Percentiles rank a stretch among this genome's conserved stretches.
phyloP scores from a whole-genome alignment of 1,284 basidiomycete species.

The Malassezia obtusa region DNA sequence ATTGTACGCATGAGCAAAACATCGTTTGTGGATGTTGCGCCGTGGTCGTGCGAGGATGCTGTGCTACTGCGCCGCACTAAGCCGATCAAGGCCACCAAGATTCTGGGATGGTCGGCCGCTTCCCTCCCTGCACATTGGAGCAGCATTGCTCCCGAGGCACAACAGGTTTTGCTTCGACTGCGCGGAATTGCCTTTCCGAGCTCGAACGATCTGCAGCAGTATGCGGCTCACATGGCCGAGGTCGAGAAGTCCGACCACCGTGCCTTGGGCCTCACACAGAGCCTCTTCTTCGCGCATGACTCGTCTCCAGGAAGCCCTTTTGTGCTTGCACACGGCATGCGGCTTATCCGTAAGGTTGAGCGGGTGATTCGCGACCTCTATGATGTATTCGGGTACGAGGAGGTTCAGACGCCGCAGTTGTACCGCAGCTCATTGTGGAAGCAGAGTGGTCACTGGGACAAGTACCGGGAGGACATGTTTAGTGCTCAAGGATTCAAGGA shows the following conservation, averaged over 20 bases:
- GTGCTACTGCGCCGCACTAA: slow-evolving; percentile 12
- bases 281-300: slow-evolving; percentile 42
- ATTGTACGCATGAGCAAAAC: slow-evolving; percentile 11
- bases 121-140: background rate
- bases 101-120: slow-evolving; percentile 17
- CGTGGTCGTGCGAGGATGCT: background rate
- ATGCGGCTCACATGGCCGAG: slow-evolving; percentile 1
- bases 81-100: slow-evolving; percentile 16
- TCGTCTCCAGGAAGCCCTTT: slow-evolving; percentile 45
- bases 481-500: slow-evolving; percentile 36
- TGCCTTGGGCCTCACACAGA: slow-evolving; percentile 29
- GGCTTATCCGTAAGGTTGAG: slow-evolving; percentile 35
- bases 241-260: slow-evolving; percentile 29
- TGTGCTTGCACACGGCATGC: slow-evolving; percentile 44
- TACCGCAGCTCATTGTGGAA: slow-evolving; percentile 42
- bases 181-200: slow-evolving; percentile 21
- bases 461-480: slow-evolving; percentile 48
- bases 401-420: slow-evolving; percentile 44
- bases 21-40: slow-evolving; percentile 10
- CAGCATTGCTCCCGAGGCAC: background rate
- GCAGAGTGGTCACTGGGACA: slow-evolving; percentile 45
- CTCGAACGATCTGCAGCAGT: slow-evolving; percentile 10
- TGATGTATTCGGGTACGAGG: slow-evolving; percentile 42
- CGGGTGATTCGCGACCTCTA: slow-evolving; percentile 45
- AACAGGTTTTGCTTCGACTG: slow-evolving; percentile 15